Evolutionary conservation across 208 protist species (phyloP), one percentile per base, ranked within the genome.

Genomic region (Leishmania arabica): DNA sequence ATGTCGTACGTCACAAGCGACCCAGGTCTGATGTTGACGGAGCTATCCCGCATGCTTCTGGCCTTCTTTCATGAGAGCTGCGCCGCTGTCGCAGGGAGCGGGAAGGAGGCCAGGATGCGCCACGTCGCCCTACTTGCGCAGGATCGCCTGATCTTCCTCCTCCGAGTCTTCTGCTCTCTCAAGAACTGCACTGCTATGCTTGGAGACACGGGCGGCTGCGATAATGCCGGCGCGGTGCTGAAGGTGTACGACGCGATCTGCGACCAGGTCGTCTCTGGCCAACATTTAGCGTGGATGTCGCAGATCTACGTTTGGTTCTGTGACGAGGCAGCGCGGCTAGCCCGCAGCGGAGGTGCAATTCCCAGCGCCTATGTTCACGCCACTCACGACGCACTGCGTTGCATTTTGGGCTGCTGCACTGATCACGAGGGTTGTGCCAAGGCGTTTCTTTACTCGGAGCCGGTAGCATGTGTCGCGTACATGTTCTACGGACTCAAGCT

Each of bases 401-500:
- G 84, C 79, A 68, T 97, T 9, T 74, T 78, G 27, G 77, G 89
- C 60, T 95, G 91, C 78, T 95, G 88, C 77, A 82, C 76, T 34
- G 74, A 86, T 47, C 80, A 85, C 71, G 76, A 45, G 4, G 77
- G n/a, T 4, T 95, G 91, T 58, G 87, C 92, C 19, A 75, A 77
- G 27, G 83, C 84, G 11, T 78, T 95, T 15, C 81, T 97, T 34
- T 90, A 90, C 73, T 90, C 91, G 0, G 92, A 97, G 84, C 92
- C 94, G 15, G 86, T 88, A 37, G 86, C 94, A 47, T 90, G 86
- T 54, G 90, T 92, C 69, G 91, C 83, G 21, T 82, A 89, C 79
- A 84, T 97, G 88, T 89, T 97, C 58, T 89, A 93, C 79, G 92
- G 94, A 11, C 64, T 97, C 27, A 90, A 91, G 79, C 74, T 95